phyloP scores from a whole-genome alignment of 257 asterid genomes.

The Solanum clarkiae region DNA sequence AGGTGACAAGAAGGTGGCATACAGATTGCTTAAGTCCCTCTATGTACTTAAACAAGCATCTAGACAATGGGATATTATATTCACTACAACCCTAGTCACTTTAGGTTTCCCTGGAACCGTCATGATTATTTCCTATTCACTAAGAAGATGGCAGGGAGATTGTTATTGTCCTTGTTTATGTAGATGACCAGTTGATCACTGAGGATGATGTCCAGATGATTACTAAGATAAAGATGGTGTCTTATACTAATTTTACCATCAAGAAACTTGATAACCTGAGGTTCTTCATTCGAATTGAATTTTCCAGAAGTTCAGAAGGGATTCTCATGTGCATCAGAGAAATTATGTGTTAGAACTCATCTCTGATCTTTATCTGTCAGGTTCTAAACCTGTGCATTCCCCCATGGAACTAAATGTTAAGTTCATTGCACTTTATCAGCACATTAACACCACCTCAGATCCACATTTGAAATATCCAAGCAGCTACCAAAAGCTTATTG shows the following conservation, averaged over 20 bases:
- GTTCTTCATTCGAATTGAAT: background rate
- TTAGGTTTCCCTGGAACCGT: too few species aligned
- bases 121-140: too few species aligned
- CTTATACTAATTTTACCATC: background rate
- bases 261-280: background rate
- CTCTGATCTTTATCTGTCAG: background rate
- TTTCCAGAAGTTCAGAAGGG: background rate
- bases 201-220: background rate
- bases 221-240: background rate
- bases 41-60: too few species aligned
- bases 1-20: too few species aligned
- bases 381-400: background rate
- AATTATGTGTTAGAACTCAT: background rate
- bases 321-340: background rate
- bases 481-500: background rate
- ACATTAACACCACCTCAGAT: background rate
- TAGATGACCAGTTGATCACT: too few species aligned
- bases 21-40: too few species aligned
- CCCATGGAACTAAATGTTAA: background rate
- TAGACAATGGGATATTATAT: too few species aligned
- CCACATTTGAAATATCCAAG: background rate
- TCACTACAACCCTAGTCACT: too few species aligned
- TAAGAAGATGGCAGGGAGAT: too few species aligned
- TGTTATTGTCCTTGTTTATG: too few species aligned
- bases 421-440: background rate